Conservation (phyloP, 768 basidiomycete genomes). For the Macrolepiota albuminosa region DNA sequence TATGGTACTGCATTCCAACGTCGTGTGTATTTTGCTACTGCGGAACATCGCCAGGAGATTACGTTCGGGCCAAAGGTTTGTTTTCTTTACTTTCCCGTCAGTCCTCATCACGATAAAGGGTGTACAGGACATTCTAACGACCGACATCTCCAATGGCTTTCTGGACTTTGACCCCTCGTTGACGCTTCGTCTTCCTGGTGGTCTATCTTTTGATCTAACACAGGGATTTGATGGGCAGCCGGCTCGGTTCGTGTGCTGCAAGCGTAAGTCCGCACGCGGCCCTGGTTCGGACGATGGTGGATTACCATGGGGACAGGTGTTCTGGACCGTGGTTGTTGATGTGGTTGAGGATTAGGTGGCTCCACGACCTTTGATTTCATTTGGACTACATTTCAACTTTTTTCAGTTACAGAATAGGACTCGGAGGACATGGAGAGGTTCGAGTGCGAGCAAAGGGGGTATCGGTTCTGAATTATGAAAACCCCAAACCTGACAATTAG, state of each 20-base stretch:
- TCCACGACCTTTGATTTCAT: neutral
- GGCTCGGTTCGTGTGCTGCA: conserved; percentile 81
- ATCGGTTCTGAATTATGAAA: too few relatives aligned
- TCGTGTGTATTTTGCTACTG: conserved; percentile 50
- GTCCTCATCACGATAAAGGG: neutral
- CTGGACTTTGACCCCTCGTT: conserved; percentile 65
- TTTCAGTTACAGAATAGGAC: too few relatives aligned
- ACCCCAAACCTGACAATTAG: neutral
- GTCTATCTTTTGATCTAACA: conserved; percentile 76
- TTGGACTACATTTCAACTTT: neutral
- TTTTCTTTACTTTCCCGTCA: neutral
- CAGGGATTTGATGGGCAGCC: conserved; percentile 95
- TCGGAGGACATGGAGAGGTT: too few relatives aligned
- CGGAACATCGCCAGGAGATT: conserved; percentile 52
- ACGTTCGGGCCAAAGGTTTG: conserved; percentile 55
- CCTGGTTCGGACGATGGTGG: conserved; percentile 13
- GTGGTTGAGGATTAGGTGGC: conserved; percentile 22
- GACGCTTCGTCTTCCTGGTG: conserved; percentile 73
- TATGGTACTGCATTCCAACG: neutral
- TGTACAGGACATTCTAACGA: conserved; percentile 64
- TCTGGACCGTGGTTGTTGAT: conserved; percentile 55
- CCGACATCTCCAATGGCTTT: conserved; percentile 86
- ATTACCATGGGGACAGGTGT: conserved; percentile 44
- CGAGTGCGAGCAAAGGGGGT: too few relatives aligned
- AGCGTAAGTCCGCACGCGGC: conserved; percentile 26